These are phyloP conservation scores for Quillaja saponaria DNA, from an alignment of 306 rosid species.

Conservation along the genomic window DNA sequence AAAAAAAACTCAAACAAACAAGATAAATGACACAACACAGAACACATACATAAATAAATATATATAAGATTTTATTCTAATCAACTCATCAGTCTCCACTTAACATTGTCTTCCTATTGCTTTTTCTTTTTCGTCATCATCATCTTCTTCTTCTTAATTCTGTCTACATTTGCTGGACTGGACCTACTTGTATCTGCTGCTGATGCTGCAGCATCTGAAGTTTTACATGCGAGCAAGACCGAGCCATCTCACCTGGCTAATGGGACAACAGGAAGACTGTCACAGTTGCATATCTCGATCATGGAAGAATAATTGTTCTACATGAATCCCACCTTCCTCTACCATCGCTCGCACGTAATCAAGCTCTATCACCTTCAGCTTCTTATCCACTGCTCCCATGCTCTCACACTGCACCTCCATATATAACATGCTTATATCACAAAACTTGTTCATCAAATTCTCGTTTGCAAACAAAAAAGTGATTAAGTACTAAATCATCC, in stretches of 20 bases:
- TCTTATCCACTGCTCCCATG: conserved; percentile 88
- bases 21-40: background rate
- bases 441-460: too few relatives aligned
- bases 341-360: conserved; percentile 57
- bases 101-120: too few relatives aligned
- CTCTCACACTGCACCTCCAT: conserved; percentile 82
- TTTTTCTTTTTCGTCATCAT: too few relatives aligned
- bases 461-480: too few relatives aligned
- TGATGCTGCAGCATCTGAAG: conserved; percentile 32
- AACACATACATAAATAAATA: background rate
- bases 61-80: too few relatives aligned
- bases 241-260: conserved; percentile 34
- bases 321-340: conserved; percentile 79
- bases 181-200: conserved; percentile 27
- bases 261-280: conserved; percentile 78
- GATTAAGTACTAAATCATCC: too few relatives aligned
- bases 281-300: conserved; percentile 95
- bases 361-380: conserved; percentile 73
- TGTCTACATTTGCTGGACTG: conserved; percentile 19
- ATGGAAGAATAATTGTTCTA: conserved; percentile 83
- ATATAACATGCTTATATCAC: too few relatives aligned
- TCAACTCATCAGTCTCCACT: too few relatives aligned
- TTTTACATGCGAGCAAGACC: conserved; percentile 39
- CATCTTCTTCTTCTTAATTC: too few relatives aligned
- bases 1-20: conserved; percentile 2